Evolutionary conservation across 306 rosid species (phyloP).

Genomic region (Trifolium dubium): DNA sequence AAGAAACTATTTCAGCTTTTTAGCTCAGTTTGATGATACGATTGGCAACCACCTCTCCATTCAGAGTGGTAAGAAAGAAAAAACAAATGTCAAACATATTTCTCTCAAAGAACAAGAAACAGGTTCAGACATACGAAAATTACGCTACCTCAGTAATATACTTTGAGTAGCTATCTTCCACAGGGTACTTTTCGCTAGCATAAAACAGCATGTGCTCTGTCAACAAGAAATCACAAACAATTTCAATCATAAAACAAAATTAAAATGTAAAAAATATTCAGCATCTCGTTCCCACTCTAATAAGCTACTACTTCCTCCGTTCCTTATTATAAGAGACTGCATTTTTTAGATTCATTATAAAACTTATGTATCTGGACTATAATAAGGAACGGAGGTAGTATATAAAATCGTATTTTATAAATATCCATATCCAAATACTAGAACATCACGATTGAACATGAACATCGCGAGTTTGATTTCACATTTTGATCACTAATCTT

Average conservation of each 20-base stretch:
- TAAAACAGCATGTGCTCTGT: constrained; percentile 97
- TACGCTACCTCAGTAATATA: constrained; percentile 80
- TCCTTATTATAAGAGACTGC: too few relatives aligned
- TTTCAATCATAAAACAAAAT: constrained; percentile 22
- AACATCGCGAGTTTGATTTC: not conserved
- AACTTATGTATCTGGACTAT: too few relatives aligned
- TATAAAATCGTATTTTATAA: not conserved
- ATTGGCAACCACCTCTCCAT: not conserved
- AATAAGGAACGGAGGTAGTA: too few relatives aligned
- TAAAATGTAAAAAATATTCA: constrained; percentile 5
- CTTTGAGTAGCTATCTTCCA: constrained; percentile 91
- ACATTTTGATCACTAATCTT: not conserved
- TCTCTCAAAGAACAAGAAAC: not conserved
- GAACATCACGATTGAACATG: not conserved
- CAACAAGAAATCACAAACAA: constrained; percentile 34
- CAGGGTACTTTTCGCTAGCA: constrained; percentile 97
- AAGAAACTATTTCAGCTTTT: constrained; percentile 16
- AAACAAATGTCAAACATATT: constrained; percentile 3
- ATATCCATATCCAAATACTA: not conserved
- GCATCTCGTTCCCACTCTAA: not conserved
- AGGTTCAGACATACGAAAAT: not conserved
- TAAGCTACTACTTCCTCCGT: not conserved
- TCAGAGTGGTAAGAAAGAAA: constrained; percentile 11
- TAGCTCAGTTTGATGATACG: constrained; percentile 7
- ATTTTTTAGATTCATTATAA: too few relatives aligned